These are phyloP conservation scores for Gossypium arboreum DNA, from an alignment of 345 rosid genomes.

Conservation along the genomic window DNA sequence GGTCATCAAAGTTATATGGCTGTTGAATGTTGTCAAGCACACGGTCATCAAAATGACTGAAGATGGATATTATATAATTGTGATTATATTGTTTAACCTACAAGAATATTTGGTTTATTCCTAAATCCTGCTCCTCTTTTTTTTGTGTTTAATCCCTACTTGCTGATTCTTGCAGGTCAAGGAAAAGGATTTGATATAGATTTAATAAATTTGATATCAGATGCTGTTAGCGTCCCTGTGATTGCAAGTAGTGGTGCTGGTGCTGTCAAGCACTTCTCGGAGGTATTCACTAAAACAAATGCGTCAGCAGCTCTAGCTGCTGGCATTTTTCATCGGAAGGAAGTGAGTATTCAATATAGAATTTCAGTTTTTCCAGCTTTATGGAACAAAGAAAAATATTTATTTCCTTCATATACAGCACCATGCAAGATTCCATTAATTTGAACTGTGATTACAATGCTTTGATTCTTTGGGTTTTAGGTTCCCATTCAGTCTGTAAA, in stretches of 20 bases:
- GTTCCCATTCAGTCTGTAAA: constrained; percentile 77
- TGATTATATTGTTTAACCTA: background rate
- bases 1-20: background rate
- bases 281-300: constrained; percentile 67
- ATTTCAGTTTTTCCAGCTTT: background rate
- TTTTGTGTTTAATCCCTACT: background rate
- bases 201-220: constrained; percentile 71
- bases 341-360: constrained; percentile 37
- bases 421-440: constrained; percentile 18
- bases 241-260: constrained; percentile 99
- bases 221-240: constrained; percentile 88
- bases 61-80: background rate
- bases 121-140: background rate
- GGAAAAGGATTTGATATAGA: constrained; percentile 88
- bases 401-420: constrained; percentile 11
- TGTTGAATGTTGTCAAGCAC: background rate
- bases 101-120: background rate
- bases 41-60: background rate
- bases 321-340: constrained; percentile 94
- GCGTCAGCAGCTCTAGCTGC: constrained; percentile 99
- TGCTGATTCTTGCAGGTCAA: constrained; percentile 53
- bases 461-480: constrained; percentile 36
- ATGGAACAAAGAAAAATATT: background rate
- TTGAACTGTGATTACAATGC: background rate
- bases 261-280: constrained; percentile 67